Evolutionary conservation across 148 eudicot genomes (phyloP).

Genomic region (Camellia lanceoleosa): DNA sequence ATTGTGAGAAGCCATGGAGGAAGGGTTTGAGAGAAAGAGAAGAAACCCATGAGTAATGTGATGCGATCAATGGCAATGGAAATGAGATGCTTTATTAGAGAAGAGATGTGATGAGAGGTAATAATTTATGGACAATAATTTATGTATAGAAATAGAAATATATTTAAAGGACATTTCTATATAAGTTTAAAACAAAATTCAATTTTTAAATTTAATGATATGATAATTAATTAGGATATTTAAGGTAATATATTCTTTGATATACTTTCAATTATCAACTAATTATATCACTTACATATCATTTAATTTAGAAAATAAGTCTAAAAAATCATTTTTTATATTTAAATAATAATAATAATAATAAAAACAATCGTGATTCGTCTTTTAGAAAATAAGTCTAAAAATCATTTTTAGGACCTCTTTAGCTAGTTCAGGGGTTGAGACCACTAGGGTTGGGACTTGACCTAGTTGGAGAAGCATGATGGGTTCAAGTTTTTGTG

Average conservation of each 20-base stretch:
- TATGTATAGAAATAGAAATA: no score
- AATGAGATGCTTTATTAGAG: background rate
- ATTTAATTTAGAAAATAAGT: no score
- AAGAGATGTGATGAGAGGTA: background rate
- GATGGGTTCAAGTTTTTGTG: conserved; percentile 8
- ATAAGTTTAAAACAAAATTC: no score
- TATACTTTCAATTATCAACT: no score
- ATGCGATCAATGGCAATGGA: background rate
- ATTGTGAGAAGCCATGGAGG: conserved; percentile 1
- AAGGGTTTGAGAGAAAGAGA: background rate
- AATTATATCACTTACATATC: no score
- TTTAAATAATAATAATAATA: no score
- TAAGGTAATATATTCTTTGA: no score
- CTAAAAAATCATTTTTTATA: background rate
- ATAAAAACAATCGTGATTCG: no score
- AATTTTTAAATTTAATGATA: no score
- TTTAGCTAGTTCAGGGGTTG: background rate
- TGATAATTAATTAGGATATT: no score
- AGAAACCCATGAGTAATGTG: background rate
- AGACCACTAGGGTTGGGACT: conserved; percentile 8
- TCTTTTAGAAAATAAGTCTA: background rate
- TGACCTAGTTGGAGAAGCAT: conserved; percentile 6
- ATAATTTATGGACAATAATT: no score
- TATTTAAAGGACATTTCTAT: no score
- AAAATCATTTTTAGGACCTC: background rate